A percentile compares a stretch with the other conserved stretches of the same genome.
phyloP scores from a whole-genome alignment of 129 eudicot species.

The Scalesia atractyloides region DNA sequence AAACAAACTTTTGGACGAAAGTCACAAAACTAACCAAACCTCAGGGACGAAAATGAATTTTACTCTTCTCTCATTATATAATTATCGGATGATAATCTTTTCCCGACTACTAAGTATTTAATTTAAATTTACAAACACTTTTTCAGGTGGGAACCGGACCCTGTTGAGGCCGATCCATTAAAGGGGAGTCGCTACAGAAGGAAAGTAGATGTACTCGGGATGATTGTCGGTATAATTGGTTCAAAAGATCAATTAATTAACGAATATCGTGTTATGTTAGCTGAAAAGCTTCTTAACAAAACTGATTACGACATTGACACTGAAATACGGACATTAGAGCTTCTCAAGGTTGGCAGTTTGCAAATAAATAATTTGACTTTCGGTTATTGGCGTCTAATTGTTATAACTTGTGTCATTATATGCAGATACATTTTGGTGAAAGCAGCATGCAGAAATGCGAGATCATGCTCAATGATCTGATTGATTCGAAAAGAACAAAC shows the following conservation, averaged over 20 bases:
- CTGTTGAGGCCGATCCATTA: slow-evolving; percentile 88
- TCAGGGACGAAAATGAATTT: too few relatives aligned
- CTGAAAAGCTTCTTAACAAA: slow-evolving; percentile 95
- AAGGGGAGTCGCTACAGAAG: slow-evolving; percentile 76
- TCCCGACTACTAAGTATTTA: slow-evolving; percentile 7
- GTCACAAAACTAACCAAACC: too few relatives aligned
- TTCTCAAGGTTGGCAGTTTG: slow-evolving; percentile 67
- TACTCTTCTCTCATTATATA: not conserved
- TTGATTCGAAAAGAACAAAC: slow-evolving; percentile 89
- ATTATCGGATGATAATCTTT: not conserved
- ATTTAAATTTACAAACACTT: slow-evolving; percentile 13
- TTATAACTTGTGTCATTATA: slow-evolving; percentile 12
- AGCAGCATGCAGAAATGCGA: slow-evolving; percentile 98
- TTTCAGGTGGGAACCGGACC: slow-evolving; percentile 99
- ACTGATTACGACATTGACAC: slow-evolving; percentile 94
- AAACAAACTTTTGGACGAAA: too few relatives aligned
- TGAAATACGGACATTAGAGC: slow-evolving; percentile 94
- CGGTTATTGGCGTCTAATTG: not conserved
- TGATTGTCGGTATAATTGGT: slow-evolving; percentile 94
- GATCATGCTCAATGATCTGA: slow-evolving; percentile 97
- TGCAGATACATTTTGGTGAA: slow-evolving; percentile 98
- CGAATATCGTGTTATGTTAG: slow-evolving; percentile 98
- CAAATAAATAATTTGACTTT: slow-evolving; percentile 12
- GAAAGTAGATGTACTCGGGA: slow-evolving; percentile 92
- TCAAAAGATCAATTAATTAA: slow-evolving; percentile 92